Conservation (phyloP, 108 stramenopile genomes). For the Fistulifera solaris region DNA sequence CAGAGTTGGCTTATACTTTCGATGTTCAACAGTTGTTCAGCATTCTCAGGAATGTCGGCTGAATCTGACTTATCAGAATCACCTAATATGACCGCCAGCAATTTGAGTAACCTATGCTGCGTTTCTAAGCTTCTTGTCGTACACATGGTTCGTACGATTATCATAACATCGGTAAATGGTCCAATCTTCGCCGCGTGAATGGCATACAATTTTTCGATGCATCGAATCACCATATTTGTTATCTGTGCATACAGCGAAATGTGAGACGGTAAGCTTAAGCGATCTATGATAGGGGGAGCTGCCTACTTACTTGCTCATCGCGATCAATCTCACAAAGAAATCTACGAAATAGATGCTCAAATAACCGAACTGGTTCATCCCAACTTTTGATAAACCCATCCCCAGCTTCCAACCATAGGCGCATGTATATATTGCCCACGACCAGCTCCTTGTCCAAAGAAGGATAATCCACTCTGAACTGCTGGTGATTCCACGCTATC, state of each 20-base stretch:
- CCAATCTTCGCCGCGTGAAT: conserved; percentile 49
- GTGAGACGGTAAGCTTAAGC: not conserved
- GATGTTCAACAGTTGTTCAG: conserved; percentile 54
- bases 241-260: conserved; percentile 10
- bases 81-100: conserved; percentile 52
- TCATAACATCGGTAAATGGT: conserved; percentile 64
- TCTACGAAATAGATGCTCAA: conserved; percentile 62
- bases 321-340: conserved; percentile 69
- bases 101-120: conserved; percentile 55
- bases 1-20: conserved; percentile 55
- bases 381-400: conserved; percentile 58
- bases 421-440: conserved; percentile 71
- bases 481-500: conserved; percentile 80
- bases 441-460: conserved; percentile 49
- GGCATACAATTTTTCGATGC: conserved; percentile 57
- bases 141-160: conserved; percentile 53
- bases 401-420: conserved; percentile 65
- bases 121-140: conserved; percentile 54
- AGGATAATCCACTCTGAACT: conserved; percentile 70
- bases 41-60: conserved; percentile 52
- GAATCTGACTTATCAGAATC: conserved; percentile 19
- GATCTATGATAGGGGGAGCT: not conserved
- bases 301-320: conserved; percentile 18
- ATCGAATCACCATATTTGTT: conserved; percentile 63
- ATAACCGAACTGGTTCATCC: conserved; percentile 63